Conservation (phyloP, 768 basidiomycete genomes). For the Pholiota molesta region DNA sequence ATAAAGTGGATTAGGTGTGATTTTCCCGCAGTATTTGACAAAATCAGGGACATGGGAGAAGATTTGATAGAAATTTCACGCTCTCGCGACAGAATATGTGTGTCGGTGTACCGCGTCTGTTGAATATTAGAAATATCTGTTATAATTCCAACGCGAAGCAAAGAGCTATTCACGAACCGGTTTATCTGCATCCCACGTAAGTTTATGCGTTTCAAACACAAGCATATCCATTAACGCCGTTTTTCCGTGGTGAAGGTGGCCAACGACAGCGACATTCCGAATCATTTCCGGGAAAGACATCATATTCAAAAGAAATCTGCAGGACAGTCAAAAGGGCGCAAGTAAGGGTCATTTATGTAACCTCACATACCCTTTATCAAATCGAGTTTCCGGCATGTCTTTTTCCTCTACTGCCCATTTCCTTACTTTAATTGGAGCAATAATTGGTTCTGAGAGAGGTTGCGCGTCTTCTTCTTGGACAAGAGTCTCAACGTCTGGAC, state of each 20-base stretch:
- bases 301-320: slow-evolving; percentile 90
- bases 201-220: slow-evolving; percentile 93
- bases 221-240: slow-evolving; percentile 97
- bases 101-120: slow-evolving; percentile 95
- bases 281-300: slow-evolving; percentile 92
- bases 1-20: slow-evolving; percentile 92
- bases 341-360: background rate
- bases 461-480: slow-evolving; percentile 99
- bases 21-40: slow-evolving; percentile 85
- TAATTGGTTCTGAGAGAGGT: slow-evolving; percentile 91
- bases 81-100: slow-evolving; percentile 85
- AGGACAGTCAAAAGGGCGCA: slow-evolving; percentile 12
- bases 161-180: slow-evolving; percentile 55
- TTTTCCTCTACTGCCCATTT: slow-evolving; percentile 97
- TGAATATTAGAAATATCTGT: slow-evolving; percentile 5
- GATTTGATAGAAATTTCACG: slow-evolving; percentile 96
- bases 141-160: background rate
- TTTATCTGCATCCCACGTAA: slow-evolving; percentile 91
- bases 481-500: slow-evolving; percentile 90
- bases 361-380: slow-evolving; percentile 84
- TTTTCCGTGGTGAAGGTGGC: slow-evolving; percentile 98
- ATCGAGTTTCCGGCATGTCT: slow-evolving; percentile 95
- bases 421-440: slow-evolving; percentile 92
- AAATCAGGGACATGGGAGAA: slow-evolving; percentile 91
- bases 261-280: slow-evolving; percentile 94